Evolutionary conservation across 2,329 filamentous ascomycete genomes (phyloP), one percentile per base, ranked within the genome.

Genomic region (Fusarium burgessii): DNA sequence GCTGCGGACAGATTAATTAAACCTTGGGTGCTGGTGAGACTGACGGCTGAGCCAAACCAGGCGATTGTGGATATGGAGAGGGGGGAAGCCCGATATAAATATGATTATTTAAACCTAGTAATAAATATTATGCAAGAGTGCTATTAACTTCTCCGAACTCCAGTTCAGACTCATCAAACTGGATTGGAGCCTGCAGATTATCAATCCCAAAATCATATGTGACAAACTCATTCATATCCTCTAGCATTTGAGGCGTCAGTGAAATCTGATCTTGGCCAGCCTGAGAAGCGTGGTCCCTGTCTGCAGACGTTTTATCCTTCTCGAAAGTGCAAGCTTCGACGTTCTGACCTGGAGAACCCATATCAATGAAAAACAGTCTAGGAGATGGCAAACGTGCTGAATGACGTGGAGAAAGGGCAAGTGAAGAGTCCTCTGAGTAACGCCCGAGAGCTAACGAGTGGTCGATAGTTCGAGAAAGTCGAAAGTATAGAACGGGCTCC

Each of bases 391-490:
- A n/a, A 23, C 23, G 25, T 14, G 33, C n/a, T n/a, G 32, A 20
- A 25, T 9, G 15, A 17, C 18, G 10, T 50, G 15, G 11, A 11
- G 42, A 2, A 15, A 56, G 36, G 1, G 47, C 50, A 25, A 57
- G 27, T 1, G 38, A 25, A 13, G 41, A 51, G 29, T 66, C 59
- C 18, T 68, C 63, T 4, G 51, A 42, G 8, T 64, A 70, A 5
- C 56, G 51, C 1, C 67, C 67, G 8, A 63, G 51, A 8, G 67
- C 49, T 7, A 70, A 33, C 2, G 67, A 68, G 15, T 57, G 51
- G 14, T 70, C 67, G 15, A 70, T 64, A 2, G 67, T 60, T 8
- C 56, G 58, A n/a, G 60, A 57, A 6, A 70, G 54, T 12, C 55
- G 51, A 15, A 70, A 70, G 32, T 60, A 70, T 4, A 68, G 23